Percentiles rank a stretch among this genome's conserved stretches.
phyloP scores from a whole-genome alignment of 257 asterid species.

The Rhazya stricta region DNA sequence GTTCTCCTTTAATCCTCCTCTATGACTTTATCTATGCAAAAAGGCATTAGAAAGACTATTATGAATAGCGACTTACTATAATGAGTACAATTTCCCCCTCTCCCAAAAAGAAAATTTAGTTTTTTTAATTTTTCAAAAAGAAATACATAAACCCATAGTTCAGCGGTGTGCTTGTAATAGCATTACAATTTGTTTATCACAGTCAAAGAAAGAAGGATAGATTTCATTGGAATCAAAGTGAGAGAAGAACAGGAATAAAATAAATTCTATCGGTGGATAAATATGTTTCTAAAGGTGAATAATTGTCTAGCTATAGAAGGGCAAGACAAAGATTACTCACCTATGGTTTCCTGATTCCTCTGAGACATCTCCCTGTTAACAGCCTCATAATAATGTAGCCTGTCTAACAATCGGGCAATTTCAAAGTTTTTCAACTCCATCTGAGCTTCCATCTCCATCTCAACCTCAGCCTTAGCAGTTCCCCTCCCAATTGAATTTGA shows the following conservation, averaged over 20 bases:
- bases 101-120: no score
- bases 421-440: conserved; percentile 68
- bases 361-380: conserved; percentile 97
- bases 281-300: background rate
- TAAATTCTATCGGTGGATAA: background rate
- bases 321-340: conserved; percentile 39
- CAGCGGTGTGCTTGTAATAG: background rate
- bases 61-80: background rate
- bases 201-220: background rate
- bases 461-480: conserved; percentile 80
- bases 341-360: conserved; percentile 90
- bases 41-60: background rate
- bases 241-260: background rate
- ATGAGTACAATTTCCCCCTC: background rate
- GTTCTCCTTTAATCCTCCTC: background rate
- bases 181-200: background rate
- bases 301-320: background rate
- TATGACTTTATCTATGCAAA: background rate
- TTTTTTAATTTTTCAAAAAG: background rate
- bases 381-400: conserved; percentile 81
- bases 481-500: conserved; percentile 84
- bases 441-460: conserved; percentile 80
- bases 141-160: background rate
- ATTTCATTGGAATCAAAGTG: background rate
- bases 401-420: conserved; percentile 78